Conservation (phyloP, 73 alveolate species). For the Diophrys sp. region DNA sequence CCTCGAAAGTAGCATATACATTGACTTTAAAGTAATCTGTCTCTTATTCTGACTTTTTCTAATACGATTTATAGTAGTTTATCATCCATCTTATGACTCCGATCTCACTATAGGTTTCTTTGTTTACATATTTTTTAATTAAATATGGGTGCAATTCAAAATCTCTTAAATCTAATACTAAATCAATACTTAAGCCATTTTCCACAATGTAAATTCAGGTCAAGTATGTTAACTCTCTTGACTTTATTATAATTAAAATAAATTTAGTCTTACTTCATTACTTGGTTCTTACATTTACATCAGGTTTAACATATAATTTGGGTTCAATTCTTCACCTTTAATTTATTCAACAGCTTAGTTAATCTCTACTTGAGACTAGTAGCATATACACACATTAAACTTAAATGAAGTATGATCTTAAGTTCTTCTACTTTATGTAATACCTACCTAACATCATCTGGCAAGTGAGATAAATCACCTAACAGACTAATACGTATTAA, state of each 20-base stretch:
- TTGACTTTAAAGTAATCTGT: conserved; percentile 71
- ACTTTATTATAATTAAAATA: conserved; percentile 67
- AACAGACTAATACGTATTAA: conserved; percentile 58
- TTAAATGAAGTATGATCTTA: conserved; percentile 41
- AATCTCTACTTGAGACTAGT: conserved; percentile 59
- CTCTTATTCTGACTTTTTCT: conserved; percentile 65
- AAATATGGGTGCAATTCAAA: no score
- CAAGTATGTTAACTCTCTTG: conserved; percentile 63
- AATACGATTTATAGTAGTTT: conserved; percentile 58
- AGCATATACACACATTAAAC: conserved; percentile 75
- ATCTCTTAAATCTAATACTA: conserved; percentile 26
- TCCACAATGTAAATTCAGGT: conserved; percentile 83
- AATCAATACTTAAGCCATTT: conserved; percentile 56
- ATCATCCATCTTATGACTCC: background rate
- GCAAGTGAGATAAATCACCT: conserved; percentile 65
- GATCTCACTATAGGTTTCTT: conserved; percentile 27
- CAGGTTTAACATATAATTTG: conserved; percentile 70
- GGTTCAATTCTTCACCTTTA: conserved; percentile 17
- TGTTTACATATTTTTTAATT: conserved; percentile 64
- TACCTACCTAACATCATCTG: conserved; percentile 66
- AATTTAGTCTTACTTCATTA: conserved; percentile 72
- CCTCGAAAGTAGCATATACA: conserved; percentile 77
- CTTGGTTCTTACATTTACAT: conserved; percentile 79
- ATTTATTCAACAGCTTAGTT: conserved; percentile 14
- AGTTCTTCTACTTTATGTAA: conserved; percentile 63